Evolutionary conservation across 441 rosid species (phyloP).

Genomic region (Macaranga tanarius): DNA sequence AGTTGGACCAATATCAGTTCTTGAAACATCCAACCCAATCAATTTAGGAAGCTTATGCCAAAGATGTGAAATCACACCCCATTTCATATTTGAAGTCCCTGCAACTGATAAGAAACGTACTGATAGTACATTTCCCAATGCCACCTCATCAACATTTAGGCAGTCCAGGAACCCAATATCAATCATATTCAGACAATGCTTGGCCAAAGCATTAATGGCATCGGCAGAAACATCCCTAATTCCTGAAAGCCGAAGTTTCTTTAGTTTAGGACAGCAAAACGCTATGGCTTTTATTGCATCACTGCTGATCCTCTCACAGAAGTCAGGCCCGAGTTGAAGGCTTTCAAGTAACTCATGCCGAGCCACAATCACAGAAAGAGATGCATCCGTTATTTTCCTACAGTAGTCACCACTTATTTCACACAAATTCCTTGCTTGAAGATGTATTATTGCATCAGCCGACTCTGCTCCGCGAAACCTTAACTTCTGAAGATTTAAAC

Average conservation of each 20-base stretch:
- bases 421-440: constrained; percentile 63
- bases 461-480: constrained; percentile 91
- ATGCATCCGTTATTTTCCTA: constrained; percentile 86
- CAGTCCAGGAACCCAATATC: constrained; percentile 90
- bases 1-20: constrained; percentile 72
- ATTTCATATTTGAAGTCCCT: constrained; percentile 85
- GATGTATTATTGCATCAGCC: constrained; percentile 74
- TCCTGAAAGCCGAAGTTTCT: constrained; percentile 83
- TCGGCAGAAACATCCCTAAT: constrained; percentile 75
- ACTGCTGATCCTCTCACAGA: constrained; percentile 89
- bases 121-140: constrained; percentile 67
- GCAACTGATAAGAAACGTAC: constrained; percentile 79
- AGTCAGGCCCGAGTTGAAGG: constrained; percentile 92
- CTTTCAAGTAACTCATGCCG: constrained; percentile 84
- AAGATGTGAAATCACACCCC: constrained; percentile 61
- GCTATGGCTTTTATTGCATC: constrained; percentile 83
- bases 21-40: constrained; percentile 85
- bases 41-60: constrained; percentile 88
- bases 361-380: constrained; percentile 78
- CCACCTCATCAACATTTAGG: constrained; percentile 67
- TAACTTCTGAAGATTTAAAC: constrained; percentile 61
- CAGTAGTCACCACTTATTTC: constrained; percentile 90
- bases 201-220: constrained; percentile 83
- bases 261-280: constrained; percentile 76
- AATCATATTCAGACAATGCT: constrained; percentile 60